Evolutionary conservation across 805 yeast genomes (phyloP).

Genomic region (Huiozyma sinensis): DNA sequence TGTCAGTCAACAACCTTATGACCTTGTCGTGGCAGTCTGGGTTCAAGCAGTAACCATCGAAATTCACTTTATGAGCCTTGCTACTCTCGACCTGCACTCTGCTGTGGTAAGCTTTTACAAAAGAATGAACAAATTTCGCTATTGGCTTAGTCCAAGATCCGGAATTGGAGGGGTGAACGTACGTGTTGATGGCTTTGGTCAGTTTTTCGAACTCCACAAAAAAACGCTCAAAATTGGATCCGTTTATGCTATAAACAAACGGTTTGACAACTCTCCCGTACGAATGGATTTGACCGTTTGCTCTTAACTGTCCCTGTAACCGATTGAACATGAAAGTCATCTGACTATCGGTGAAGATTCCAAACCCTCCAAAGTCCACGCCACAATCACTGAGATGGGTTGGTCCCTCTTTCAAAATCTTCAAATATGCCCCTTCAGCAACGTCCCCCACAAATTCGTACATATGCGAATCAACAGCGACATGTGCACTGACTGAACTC

Average conservation of each 20-base stretch:
- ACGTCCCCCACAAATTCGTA: slow-evolving; percentile 55
- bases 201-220: slow-evolving; percentile 43
- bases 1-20: slow-evolving; percentile 36
- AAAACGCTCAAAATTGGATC: slow-evolving; percentile 35
- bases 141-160: slow-evolving; percentile 79
- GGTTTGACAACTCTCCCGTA: slow-evolving; percentile 39
- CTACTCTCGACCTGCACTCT: slow-evolving; percentile 26
- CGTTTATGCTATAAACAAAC: slow-evolving; percentile 48
- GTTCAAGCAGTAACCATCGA: slow-evolving; percentile 1
- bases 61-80: slow-evolving; percentile 34
- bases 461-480: slow-evolving; percentile 51
- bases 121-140: slow-evolving; percentile 50
- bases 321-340: slow-evolving; percentile 49
- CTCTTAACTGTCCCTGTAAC: slow-evolving; percentile 32
- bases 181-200: slow-evolving; percentile 64
- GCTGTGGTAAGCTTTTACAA: slow-evolving; percentile 50
- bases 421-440: slow-evolving; percentile 37
- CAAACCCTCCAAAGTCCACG: slow-evolving; percentile 38
- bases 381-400: background rate
- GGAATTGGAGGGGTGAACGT: slow-evolving; percentile 84
- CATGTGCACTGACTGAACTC: slow-evolving; percentile 41
- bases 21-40: slow-evolving; percentile 27
- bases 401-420: slow-evolving; percentile 15
- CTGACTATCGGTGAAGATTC: slow-evolving; percentile 56
- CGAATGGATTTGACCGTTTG: slow-evolving; percentile 31